Conservation (phyloP, 78 protist genomes). For the Pigoraptor vietnamica region DNA sequence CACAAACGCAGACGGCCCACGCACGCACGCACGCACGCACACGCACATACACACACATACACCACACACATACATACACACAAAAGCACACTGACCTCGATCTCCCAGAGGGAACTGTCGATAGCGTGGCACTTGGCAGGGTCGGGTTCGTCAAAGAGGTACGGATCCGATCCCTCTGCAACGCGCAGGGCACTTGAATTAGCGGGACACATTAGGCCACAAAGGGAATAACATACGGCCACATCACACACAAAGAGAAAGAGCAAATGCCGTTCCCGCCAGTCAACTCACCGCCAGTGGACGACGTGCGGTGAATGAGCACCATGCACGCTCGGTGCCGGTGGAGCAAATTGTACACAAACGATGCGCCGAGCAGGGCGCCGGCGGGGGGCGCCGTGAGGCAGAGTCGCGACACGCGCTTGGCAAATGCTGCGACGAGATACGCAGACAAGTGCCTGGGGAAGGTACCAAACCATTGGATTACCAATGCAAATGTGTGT, state of each 20-base stretch:
- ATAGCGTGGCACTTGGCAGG: slow-evolving; percentile 50
- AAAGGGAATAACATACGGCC: neutral
- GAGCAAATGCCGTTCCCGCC: neutral
- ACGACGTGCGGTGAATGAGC: slow-evolving; percentile 39
- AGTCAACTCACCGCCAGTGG: neutral
- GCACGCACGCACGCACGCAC: too few relatives aligned
- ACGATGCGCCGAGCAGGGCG: slow-evolving; percentile 27
- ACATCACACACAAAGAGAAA: neutral
- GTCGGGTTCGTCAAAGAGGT: slow-evolving; percentile 14
- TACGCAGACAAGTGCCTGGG: slow-evolving; percentile 38
- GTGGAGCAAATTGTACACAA: slow-evolving; percentile 33
- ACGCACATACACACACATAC: too few relatives aligned
- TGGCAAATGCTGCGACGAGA: slow-evolving; percentile 71
- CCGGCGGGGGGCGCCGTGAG: slow-evolving; percentile 62
- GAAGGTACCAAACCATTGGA: neutral
- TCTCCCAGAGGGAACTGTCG: slow-evolving; percentile 63
- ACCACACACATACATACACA: too few relatives aligned
- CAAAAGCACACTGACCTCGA: neutral
- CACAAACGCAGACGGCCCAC: too few relatives aligned
- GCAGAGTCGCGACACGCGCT: slow-evolving; percentile 52
- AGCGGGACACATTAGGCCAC: neutral
- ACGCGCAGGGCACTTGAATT: neutral
- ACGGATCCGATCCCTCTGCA: slow-evolving; percentile 40
- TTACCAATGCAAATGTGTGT: neutral
- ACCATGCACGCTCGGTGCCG: slow-evolving; percentile 51